A percentile compares a stretch with the other conserved stretches of the same genome.
These are phyloP conservation scores for Hyphopichia buzzinii DNA, from an alignment of 1,139 yeast species.

Conservation along the genomic window DNA sequence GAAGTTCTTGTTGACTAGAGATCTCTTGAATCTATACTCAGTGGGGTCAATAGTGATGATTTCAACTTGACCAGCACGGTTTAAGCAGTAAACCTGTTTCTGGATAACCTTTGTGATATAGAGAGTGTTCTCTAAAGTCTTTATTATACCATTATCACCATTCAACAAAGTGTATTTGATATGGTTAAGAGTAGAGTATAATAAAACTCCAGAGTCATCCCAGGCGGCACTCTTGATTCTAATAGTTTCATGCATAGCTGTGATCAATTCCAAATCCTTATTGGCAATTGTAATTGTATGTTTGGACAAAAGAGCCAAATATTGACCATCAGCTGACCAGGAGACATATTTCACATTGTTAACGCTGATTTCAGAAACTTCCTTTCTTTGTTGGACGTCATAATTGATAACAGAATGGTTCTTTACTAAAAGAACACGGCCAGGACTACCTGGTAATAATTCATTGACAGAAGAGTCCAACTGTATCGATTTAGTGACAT, in stretches of 20 bases:
- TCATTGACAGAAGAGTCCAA: slow-evolving; percentile 72
- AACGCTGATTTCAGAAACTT: slow-evolving; percentile 65
- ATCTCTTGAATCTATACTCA: slow-evolving; percentile 93
- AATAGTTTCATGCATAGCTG: slow-evolving; percentile 93
- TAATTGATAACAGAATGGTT: slow-evolving; percentile 70
- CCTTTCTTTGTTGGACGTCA: slow-evolving; percentile 92
- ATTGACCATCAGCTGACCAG: slow-evolving; percentile 88
- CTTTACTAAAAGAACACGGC: slow-evolving; percentile 76
- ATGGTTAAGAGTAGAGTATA: slow-evolving; percentile 93
- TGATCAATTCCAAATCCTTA: slow-evolving; percentile 71
- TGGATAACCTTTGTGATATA: slow-evolving; percentile 77
- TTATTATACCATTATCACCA: slow-evolving; percentile 93
- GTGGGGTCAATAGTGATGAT: slow-evolving; percentile 85
- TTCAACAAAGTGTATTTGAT: slow-evolving; percentile 89
- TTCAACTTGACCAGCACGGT: slow-evolving; percentile 83
- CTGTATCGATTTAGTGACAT: slow-evolving; percentile 76
- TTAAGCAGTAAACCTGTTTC: slow-evolving; percentile 72
- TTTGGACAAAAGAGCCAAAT: slow-evolving; percentile 85
- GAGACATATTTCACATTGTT: slow-evolving; percentile 83
- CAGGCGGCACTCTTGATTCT: slow-evolving; percentile 97
- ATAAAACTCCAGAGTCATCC: slow-evolving; percentile 91
- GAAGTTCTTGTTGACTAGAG: slow-evolving; percentile 85
- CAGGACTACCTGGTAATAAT: slow-evolving; percentile 78
- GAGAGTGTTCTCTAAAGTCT: slow-evolving; percentile 87
- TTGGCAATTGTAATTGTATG: slow-evolving; percentile 90